Conservation (phyloP, 192 early-diverging fungal genomes). For the Coemansia brasiliensis region DNA sequence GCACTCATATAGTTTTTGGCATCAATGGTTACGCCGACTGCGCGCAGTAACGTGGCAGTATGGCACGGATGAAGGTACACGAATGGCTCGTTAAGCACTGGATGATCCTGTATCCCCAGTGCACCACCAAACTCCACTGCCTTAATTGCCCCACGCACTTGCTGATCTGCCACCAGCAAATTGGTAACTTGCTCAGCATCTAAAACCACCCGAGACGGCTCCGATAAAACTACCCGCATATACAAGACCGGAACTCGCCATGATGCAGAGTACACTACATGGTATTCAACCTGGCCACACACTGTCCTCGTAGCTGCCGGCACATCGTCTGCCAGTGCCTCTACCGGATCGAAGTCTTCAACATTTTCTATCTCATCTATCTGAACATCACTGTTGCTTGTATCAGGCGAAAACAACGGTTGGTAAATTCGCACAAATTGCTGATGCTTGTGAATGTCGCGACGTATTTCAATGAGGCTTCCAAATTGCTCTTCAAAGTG, state of each 20-base stretch:
- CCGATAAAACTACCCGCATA: not conserved
- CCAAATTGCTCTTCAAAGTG: slow-evolving; percentile 16
- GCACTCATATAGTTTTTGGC: slow-evolving; percentile 28
- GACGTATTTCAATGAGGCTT: not conserved
- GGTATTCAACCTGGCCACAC: slow-evolving; percentile 30
- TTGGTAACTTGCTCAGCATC: slow-evolving; percentile 11
- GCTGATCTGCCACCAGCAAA: slow-evolving; percentile 18
- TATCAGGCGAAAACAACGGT: not conserved
- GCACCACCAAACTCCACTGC: slow-evolving; percentile 55
- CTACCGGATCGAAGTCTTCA: slow-evolving; percentile 9
- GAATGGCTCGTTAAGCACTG: slow-evolving; percentile 29
- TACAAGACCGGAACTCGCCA: slow-evolving; percentile 51
- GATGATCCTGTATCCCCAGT: slow-evolving; percentile 49
- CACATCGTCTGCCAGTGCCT: not conserved
- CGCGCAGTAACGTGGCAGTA: slow-evolving; percentile 37
- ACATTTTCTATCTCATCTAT: not conserved
- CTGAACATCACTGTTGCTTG: not conserved
- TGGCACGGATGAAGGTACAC: slow-evolving; percentile 53
- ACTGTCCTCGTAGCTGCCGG: not conserved
- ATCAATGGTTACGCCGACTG: slow-evolving; percentile 16
- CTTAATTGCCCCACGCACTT: slow-evolving; percentile 22
- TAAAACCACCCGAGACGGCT: not conserved
- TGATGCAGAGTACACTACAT: slow-evolving; percentile 28
- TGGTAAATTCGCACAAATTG: slow-evolving; percentile 9
- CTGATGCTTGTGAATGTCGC: not conserved